Base-by-base conservation (phyloP, 169 alveolate genomes). In the Eimeria praecox region DNA sequence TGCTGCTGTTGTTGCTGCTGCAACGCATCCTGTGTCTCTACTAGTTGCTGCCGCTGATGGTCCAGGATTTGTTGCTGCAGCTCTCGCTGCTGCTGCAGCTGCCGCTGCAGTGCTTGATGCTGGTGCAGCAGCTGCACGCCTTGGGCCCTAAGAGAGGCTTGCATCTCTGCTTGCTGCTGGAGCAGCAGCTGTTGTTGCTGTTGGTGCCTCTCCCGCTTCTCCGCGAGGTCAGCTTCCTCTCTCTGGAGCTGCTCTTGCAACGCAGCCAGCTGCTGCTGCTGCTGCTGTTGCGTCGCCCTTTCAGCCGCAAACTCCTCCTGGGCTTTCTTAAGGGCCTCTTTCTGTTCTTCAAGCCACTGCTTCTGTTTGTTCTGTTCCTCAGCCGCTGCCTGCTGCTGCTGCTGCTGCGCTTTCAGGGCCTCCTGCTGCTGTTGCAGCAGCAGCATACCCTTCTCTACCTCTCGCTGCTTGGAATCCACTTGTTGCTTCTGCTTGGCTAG, bases 121-220 rank as follows among this genome's bases (percentile, higher is more conserved):
- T 46, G 90, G 33, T 82, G 90, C 90, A 82, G 90, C 69, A 82
- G 90, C 69, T 52, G 90, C 69, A 52, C 73, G 4, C 69, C 90
- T 46, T 82, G 90, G 30, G 42, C 90, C 90, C 90, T 44, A 30
- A 46, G 42, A 33, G 69, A 82, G 49, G 90, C 90, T 52, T 52
- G 64, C 90, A 49, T 49, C 33, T 49, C 73, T 40, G 73, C 90
- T 33, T 82, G 90, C 69, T 52, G 64, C 69, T 78, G 89, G 69
- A 44, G 44, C 54, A 78, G 89, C 69, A 20, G 85, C 54, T 73
- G 85, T 18, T 73, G 85, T 27, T 73, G 85, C 54, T 73, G 85
- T 54, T 38, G 85, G 20, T 73, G 85, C 85, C 52, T 38, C 89
- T 44, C 27, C 69, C 27, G 66, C 89, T 78, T 42, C 69, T 40